phyloP scores from a whole-genome alignment of 306 rosid genomes.

The Luffa aegyptiaca region DNA sequence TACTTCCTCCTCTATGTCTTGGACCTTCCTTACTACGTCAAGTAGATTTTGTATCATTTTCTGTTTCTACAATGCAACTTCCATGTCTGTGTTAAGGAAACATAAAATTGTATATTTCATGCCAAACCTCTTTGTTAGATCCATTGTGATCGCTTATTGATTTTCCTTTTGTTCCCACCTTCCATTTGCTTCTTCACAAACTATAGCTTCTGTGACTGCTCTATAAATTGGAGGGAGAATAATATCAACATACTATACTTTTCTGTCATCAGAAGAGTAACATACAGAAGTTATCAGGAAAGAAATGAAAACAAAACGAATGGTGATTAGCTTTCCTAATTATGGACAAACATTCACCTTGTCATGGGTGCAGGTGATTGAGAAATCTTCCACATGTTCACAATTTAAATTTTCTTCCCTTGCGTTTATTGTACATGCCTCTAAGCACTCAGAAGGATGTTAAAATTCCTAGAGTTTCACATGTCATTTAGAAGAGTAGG shows the following conservation, averaged over 20 bases:
- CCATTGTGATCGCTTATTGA: not conserved
- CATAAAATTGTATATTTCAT: slow-evolving; percentile 18
- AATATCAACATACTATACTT: not conserved
- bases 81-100: not conserved
- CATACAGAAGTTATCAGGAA: not conserved
- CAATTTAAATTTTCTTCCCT: not conserved
- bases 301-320: not conserved
- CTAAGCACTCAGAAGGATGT: not conserved
- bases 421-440: not conserved
- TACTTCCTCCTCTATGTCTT: slow-evolving; percentile 63
- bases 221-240: not conserved
- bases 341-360: not conserved
- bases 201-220: not conserved
- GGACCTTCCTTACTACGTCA: slow-evolving; percentile 74
- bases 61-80: slow-evolving; percentile 1
- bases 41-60: slow-evolving; percentile 26
- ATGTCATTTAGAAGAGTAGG: not conserved
- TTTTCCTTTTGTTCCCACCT: not conserved
- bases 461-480: not conserved
- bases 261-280: not conserved
- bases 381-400: not conserved
- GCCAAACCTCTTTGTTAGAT: slow-evolving; percentile 10
- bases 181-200: not conserved
- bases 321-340: not conserved
- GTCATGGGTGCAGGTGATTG: not conserved